These are phyloP conservation scores for Penium margaritaceum DNA, from an alignment of 139 green algal species.

Conservation along the genomic window DNA sequence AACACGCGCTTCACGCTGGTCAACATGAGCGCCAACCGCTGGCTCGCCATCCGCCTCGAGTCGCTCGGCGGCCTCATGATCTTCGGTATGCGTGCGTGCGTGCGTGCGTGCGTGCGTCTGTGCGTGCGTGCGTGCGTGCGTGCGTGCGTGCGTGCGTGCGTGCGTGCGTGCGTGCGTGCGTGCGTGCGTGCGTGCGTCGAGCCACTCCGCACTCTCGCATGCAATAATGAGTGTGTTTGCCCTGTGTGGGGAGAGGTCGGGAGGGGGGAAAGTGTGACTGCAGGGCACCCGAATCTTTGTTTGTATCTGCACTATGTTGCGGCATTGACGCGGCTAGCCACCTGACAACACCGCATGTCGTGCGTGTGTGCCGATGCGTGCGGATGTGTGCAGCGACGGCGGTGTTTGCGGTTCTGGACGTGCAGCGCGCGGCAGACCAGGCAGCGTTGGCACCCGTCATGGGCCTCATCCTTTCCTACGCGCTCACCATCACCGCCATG, in stretches of 20 bases:
- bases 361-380: too few species aligned
- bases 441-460: constrained; percentile 58
- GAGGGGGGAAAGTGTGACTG: too few species aligned
- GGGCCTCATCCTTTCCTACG: constrained; percentile 76
- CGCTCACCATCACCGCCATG: constrained; percentile 80
- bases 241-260: too few species aligned
- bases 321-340: too few species aligned
- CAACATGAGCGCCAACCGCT: constrained; percentile 70
- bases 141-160: neutral
- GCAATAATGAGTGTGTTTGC: too few species aligned
- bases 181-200: neutral
- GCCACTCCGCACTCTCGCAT: too few species aligned
- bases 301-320: too few species aligned
- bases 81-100: constrained; percentile 14
- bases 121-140: neutral
- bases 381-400: constrained; percentile 42
- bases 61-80: constrained; percentile 71
- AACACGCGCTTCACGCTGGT: constrained; percentile 50
- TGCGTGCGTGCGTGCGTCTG: neutral
- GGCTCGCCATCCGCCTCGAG: constrained; percentile 85
- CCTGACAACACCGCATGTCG: too few species aligned
- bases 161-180: neutral
- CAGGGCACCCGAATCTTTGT: too few species aligned
- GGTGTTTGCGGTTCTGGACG: constrained; percentile 40
- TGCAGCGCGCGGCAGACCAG: constrained; percentile 8